Conservation (phyloP, 352 stramenopile genomes). For the Globisporangium spinosum region DNA sequence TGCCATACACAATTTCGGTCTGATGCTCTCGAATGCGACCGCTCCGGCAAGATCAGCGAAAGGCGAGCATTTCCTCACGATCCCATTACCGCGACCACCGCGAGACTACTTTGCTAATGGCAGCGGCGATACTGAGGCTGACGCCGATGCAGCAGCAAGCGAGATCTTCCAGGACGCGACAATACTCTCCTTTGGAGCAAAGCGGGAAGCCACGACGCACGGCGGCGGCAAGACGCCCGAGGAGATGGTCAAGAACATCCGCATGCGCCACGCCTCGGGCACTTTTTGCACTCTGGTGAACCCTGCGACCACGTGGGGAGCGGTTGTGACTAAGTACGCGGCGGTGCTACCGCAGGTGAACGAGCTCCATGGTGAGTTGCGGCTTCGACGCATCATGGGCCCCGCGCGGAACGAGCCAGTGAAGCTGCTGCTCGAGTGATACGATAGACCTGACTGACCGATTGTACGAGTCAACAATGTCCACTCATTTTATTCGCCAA, state of each 20-base stretch:
- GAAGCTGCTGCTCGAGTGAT: conserved; percentile 38
- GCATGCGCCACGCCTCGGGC: conserved; percentile 76
- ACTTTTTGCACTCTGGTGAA: conserved; percentile 73
- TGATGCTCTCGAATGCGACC: conserved; percentile 45
- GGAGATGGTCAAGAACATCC: conserved; percentile 86
- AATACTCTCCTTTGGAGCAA: conserved; percentile 49
- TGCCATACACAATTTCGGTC: conserved; percentile 41
- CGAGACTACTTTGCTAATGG: conserved; percentile 11
- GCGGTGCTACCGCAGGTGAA: conserved; percentile 36
- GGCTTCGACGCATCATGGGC: conserved; percentile 56
- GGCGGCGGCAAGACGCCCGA: conserved; percentile 71
- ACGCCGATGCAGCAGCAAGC: not conserved
- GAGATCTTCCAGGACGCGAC: conserved; percentile 66
- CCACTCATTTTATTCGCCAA: not conserved
- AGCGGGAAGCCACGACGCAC: conserved; percentile 57
- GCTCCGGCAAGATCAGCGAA: not conserved
- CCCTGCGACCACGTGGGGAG: conserved; percentile 42
- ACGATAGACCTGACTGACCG: not conserved
- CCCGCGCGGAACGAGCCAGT: conserved; percentile 35
- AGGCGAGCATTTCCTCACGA: conserved; percentile 26
- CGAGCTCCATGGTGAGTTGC: conserved; percentile 50
- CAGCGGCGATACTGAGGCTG: not conserved
- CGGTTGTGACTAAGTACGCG: conserved; percentile 39
- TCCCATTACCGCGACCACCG: conserved; percentile 44
- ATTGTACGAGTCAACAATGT: not conserved